These are phyloP conservation scores for Aurantiochytrium sp. DNA, from an alignment of 108 stramenopile species.

Conservation along the genomic window DNA sequence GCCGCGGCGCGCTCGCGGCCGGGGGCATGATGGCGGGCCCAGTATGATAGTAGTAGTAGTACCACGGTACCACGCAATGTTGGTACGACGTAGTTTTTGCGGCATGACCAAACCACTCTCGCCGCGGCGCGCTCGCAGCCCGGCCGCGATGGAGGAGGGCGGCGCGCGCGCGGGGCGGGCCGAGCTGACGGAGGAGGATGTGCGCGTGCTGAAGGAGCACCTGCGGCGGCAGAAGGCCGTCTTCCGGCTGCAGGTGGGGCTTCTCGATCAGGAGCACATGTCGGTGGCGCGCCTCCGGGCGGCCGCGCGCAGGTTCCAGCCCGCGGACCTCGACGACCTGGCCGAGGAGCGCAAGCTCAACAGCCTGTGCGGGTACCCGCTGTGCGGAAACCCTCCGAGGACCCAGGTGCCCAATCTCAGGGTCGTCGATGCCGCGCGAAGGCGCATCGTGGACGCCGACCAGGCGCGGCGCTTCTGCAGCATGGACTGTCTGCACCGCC, in stretches of 20 bases:
- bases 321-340: background rate
- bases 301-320: background rate
- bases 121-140: too few relatives aligned
- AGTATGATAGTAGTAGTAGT: too few relatives aligned
- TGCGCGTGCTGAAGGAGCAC: background rate
- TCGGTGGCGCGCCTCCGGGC: background rate
- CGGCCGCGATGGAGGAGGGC: background rate
- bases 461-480: background rate
- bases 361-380: background rate
- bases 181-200: slow-evolving; percentile 5
- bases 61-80: too few relatives aligned
- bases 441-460: background rate
- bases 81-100: too few relatives aligned
- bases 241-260: background rate
- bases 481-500: slow-evolving; percentile 15
- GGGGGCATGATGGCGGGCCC: too few relatives aligned
- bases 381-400: background rate
- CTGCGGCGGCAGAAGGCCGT: background rate
- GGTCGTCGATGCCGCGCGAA: background rate
- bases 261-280: background rate
- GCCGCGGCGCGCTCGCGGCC: too few relatives aligned
- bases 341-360: slow-evolving; percentile 23
- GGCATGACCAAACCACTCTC: too few relatives aligned
- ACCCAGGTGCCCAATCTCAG: background rate
- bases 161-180: background rate